These are phyloP conservation scores for Waltergamsia citrina DNA, from an alignment of 2,329 filamentous ascomycete species.

Conservation along the genomic window DNA sequence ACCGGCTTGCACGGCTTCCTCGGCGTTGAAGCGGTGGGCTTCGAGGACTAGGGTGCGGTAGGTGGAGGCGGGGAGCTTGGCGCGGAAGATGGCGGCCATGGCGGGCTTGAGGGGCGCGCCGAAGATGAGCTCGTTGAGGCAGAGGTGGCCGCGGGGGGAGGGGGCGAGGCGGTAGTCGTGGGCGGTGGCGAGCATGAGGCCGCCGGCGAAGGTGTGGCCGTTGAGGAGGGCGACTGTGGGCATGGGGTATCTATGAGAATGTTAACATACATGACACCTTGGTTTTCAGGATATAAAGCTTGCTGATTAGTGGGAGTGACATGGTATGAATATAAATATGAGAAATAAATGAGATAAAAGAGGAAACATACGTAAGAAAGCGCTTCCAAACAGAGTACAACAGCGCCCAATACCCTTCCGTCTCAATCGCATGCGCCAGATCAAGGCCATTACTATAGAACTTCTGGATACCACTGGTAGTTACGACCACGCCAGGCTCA, in stretches of 20 bases:
- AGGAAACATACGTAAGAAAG: slow-evolving; percentile 27
- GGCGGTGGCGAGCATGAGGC: slow-evolving; percentile 73
- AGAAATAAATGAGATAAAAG: background rate
- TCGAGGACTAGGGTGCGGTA: slow-evolving; percentile 65
- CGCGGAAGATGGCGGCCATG: slow-evolving; percentile 66
- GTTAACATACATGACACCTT: too few species aligned
- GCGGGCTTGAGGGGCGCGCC: slow-evolving; percentile 65
- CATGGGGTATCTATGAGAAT: slow-evolving; percentile 64
- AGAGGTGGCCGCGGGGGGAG: slow-evolving; percentile 60
- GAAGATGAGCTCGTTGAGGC: slow-evolving; percentile 75
- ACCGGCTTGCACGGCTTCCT: slow-evolving; percentile 53
- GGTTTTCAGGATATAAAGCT: too few species aligned
- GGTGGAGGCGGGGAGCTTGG: slow-evolving; percentile 49
- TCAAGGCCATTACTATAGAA: slow-evolving; percentile 84
- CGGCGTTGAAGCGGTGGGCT: slow-evolving; percentile 55
- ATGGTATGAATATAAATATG: background rate
- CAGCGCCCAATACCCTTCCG: slow-evolving; percentile 51
- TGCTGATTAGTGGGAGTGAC: too few species aligned
- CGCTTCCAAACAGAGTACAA: slow-evolving; percentile 58
- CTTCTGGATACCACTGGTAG: slow-evolving; percentile 65
- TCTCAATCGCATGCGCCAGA: slow-evolving; percentile 52
- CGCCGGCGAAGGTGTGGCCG: slow-evolving; percentile 73
- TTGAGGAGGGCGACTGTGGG: slow-evolving; percentile 72
- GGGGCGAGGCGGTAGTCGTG: slow-evolving; percentile 79
- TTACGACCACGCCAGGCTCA: slow-evolving; percentile 65